Conservation (phyloP, 257 asterid species). For the Capsicum chinense region DNA sequence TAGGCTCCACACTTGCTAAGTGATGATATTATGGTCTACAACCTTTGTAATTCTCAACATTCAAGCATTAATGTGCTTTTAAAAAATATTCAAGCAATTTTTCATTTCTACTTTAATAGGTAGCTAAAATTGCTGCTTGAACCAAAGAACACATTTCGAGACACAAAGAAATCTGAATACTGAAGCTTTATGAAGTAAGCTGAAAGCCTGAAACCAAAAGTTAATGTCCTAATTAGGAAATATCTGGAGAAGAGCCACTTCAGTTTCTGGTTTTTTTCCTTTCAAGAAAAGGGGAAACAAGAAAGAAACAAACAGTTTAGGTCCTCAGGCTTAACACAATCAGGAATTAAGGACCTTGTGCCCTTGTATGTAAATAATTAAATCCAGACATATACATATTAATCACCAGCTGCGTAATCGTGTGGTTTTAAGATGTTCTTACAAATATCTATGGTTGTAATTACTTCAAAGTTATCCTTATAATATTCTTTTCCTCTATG, state of each 20-base stretch:
- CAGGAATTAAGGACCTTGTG: slow-evolving; percentile 16
- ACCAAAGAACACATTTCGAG: background rate
- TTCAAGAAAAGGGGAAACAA: background rate
- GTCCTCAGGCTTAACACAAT: slow-evolving; percentile 15
- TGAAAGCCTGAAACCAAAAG: background rate
- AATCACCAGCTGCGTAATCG: background rate
- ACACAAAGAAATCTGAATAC: background rate
- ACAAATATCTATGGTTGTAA: slow-evolving; percentile 3
- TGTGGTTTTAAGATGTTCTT: slow-evolving; percentile 9
- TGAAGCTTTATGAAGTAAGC: slow-evolving; percentile 6
- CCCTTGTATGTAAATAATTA: background rate
- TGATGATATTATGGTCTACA: slow-evolving; percentile 4
- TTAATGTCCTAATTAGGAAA: background rate
- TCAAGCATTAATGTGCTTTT: background rate
- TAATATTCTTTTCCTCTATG: background rate
- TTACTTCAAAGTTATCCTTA: background rate
- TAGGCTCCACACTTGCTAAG: background rate
- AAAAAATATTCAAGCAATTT: background rate
- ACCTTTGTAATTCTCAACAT: background rate
- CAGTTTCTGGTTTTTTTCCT: background rate
- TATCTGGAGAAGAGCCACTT: background rate
- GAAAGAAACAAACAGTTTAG: background rate
- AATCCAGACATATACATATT: background rate
- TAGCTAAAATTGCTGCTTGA: slow-evolving; percentile 1
- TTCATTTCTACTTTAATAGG: background rate